phyloP scores from a whole-genome alignment of 1,139 yeast genomes.

The Magnusiomyces fungicola region DNA sequence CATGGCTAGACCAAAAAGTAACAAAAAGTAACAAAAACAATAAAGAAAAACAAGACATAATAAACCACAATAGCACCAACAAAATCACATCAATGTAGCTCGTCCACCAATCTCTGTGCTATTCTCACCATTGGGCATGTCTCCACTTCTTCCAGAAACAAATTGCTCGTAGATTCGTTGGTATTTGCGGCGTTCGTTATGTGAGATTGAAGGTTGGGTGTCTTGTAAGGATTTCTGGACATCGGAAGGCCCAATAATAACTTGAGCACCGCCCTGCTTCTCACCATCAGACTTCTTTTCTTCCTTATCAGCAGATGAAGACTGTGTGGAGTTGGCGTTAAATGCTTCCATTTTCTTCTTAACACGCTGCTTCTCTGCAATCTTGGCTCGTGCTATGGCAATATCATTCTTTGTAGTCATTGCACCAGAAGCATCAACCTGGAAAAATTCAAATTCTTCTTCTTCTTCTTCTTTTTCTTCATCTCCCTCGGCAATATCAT shows the following conservation, averaged over 20 bases:
- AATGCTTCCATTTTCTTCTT: slow-evolving; percentile 43
- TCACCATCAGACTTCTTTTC: slow-evolving; percentile 3
- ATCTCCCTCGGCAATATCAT: slow-evolving; percentile 15
- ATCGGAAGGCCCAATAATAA: slow-evolving; percentile 46
- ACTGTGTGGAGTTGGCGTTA: background rate
- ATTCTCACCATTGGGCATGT: slow-evolving; percentile 81
- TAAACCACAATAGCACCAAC: too few relatives aligned
- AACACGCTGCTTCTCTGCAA: slow-evolving; percentile 39
- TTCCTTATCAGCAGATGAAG: background rate
- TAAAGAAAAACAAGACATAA: too few relatives aligned
- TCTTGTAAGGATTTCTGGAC: slow-evolving; percentile 59
- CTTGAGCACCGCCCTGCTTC: slow-evolving; percentile 16
- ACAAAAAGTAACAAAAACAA: too few relatives aligned
- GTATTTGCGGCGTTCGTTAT: slow-evolving; percentile 59
- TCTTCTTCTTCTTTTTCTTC: slow-evolving; percentile 31
- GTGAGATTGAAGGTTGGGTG: slow-evolving; percentile 82
- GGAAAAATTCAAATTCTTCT: slow-evolving; percentile 15
- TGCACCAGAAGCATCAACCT: slow-evolving; percentile 28
- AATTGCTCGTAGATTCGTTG: slow-evolving; percentile 62
- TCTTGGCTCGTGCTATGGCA: slow-evolving; percentile 9
- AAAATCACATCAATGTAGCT: slow-evolving; percentile 59
- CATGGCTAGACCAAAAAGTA: too few relatives aligned
- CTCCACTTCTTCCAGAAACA: slow-evolving; percentile 73
- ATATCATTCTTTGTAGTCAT: slow-evolving; percentile 6
- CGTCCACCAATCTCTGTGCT: slow-evolving; percentile 83